phyloP scores from a whole-genome alignment of 1,139 yeast genomes.

The Pichia sp. region DNA sequence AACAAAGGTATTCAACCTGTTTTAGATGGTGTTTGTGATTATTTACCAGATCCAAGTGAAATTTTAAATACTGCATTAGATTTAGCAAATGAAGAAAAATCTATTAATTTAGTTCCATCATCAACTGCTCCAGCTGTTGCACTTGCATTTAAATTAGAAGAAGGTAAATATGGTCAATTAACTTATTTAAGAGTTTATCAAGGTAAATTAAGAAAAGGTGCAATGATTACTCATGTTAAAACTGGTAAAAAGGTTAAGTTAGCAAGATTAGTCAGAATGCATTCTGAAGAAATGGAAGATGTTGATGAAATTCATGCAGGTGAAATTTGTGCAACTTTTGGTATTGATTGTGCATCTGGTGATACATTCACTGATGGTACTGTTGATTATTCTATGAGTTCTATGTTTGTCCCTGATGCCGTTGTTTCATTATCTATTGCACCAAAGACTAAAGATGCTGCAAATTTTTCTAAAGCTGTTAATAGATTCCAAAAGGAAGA shows the following conservation, averaged over 20 bases:
- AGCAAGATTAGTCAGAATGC: constrained; percentile 96
- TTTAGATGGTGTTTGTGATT: constrained; percentile 92
- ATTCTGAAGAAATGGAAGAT: constrained; percentile 97
- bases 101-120: constrained; percentile 71
- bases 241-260: constrained; percentile 92
- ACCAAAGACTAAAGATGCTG: constrained; percentile 83
- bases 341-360: constrained; percentile 99
- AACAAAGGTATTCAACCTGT: constrained; percentile 94
- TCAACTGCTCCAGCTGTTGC: constrained; percentile 82
- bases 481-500: constrained; percentile 97
- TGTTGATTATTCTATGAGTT: constrained; percentile 79
- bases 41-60: constrained; percentile 91
- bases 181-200: constrained; percentile 96
- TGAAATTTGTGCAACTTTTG: constrained; percentile 98
- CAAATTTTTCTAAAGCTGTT: constrained; percentile 91
- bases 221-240: constrained; percentile 81
- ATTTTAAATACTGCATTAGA: constrained; percentile 87
- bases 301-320: constrained; percentile 95
- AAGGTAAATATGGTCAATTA: constrained; percentile 95
- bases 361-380: constrained; percentile 90
- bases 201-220: constrained; percentile 88
- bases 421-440: constrained; percentile 88
- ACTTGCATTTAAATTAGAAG: constrained; percentile 94
- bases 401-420: constrained; percentile 98
- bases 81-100: constrained; percentile 58